phyloP scores from a whole-genome alignment of 257 asterid genomes.

The Solanum microdontum region DNA sequence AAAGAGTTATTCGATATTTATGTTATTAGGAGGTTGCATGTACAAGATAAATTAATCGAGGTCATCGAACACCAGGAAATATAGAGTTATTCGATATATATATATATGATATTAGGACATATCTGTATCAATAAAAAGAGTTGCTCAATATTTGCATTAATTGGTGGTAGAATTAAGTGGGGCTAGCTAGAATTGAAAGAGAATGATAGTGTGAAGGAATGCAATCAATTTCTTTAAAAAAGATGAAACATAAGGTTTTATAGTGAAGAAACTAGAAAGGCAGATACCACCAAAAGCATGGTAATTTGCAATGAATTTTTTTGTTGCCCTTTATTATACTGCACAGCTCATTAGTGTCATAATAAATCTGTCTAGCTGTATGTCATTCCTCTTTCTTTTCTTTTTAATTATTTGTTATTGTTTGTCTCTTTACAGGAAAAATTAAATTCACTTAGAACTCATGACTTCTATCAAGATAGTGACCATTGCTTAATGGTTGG shows the following conservation, averaged over 20 bases:
- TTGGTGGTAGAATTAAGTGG: background rate
- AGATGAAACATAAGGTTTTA: background rate
- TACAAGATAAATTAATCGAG: too few species aligned
- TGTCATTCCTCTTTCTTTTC: conserved; percentile 1
- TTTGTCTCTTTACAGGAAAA: conserved; percentile 1
- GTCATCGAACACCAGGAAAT: too few species aligned
- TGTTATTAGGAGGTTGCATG: too few species aligned
- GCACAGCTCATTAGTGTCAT: conserved; percentile 33
- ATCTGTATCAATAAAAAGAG: background rate
- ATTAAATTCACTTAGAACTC: background rate
- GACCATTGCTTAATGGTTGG: conserved; percentile 59
- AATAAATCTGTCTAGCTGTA: conserved; percentile 41
- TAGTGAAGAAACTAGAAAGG: conserved; percentile 9
- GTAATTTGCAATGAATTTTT: conserved; percentile 28
- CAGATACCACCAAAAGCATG: conserved; percentile 4
- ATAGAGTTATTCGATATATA: too few species aligned
- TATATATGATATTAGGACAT: too few species aligned
- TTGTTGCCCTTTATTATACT: conserved; percentile 43
- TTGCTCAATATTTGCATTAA: rapidly evolving
- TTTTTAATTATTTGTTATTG: background rate
- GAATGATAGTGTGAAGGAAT: background rate
- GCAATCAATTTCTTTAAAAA: background rate
- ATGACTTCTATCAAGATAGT: conserved; percentile 33
- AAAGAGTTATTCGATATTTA: background rate
- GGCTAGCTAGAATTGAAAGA: background rate